Evolutionary conservation across 2,329 filamentous ascomycete genomes (phyloP).

Genomic region (Xylariaceae sp.): DNA sequence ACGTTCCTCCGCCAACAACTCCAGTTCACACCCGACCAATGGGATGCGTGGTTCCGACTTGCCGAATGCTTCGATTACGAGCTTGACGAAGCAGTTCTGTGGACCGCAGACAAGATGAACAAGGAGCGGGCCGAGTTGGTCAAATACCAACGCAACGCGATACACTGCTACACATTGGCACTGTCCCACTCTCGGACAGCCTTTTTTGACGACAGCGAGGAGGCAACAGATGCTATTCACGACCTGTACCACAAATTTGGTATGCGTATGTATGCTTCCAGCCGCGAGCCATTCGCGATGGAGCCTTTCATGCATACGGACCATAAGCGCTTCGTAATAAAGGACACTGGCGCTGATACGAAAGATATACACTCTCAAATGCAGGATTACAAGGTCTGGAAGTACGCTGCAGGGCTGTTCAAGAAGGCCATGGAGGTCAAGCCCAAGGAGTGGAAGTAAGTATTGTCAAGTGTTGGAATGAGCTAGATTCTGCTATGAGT

Average conservation of each 20-base stretch:
- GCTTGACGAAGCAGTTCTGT: constrained; percentile 79
- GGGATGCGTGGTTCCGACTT: constrained; percentile 88
- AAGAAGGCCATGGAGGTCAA: constrained; percentile 51
- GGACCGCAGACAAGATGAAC: constrained; percentile 89
- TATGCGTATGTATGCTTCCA: constrained; percentile 59
- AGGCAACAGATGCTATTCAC: constrained; percentile 45
- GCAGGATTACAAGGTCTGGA: constrained; percentile 59
- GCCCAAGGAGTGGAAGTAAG: constrained; percentile 55
- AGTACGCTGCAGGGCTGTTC: constrained; percentile 55
- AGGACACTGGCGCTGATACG: constrained; percentile 45
- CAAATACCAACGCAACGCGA: constrained; percentile 71
- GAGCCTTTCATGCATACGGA: constrained; percentile 56
- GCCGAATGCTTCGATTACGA: constrained; percentile 86
- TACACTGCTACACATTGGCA: constrained; percentile 71
- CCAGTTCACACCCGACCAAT: constrained; percentile 75
- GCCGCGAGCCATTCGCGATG: constrained; percentile 60
- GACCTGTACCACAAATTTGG: constrained; percentile 59
- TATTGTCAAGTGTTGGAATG: constrained; percentile 9
- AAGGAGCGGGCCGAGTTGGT: constrained; percentile 72
- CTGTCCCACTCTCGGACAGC: constrained; percentile 51
- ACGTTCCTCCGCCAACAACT: constrained; percentile 77
- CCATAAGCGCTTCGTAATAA: constrained; percentile 55
- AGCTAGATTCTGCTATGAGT: neutral
- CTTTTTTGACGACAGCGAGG: constrained; percentile 42
- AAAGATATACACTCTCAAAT: constrained; percentile 53